Conservation (phyloP, 495 filamentous ascomycete species). For the Lasiosphaeria ovina region DNA sequence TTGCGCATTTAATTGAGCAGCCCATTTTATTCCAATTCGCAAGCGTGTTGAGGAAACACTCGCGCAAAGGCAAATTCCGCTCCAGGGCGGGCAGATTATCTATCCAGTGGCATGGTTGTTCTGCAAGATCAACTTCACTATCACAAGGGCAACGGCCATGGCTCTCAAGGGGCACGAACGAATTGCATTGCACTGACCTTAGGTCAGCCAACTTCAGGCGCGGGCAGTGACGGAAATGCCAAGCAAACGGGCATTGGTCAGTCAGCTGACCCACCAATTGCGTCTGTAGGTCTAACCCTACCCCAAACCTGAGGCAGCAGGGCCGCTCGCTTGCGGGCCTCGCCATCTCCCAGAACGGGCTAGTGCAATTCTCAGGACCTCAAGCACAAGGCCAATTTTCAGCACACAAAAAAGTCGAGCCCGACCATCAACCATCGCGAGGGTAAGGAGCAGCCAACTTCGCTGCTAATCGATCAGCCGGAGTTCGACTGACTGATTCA, state of each 20-base stretch:
- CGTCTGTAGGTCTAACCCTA: conserved; percentile 48
- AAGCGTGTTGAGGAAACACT: too few species aligned
- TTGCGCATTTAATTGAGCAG: too few species aligned
- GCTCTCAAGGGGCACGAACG: too few species aligned
- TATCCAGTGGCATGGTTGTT: too few species aligned
- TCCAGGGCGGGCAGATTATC: too few species aligned
- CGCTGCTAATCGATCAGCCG: conserved; percentile 35
- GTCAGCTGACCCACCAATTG: conserved; percentile 20
- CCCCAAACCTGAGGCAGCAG: conserved; percentile 40
- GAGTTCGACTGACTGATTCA: conserved; percentile 36
- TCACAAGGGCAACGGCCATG: too few species aligned
- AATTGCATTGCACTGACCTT: too few species aligned
- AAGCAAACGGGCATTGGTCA: background rate
- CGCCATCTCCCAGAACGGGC: conserved; percentile 32
- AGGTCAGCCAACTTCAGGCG: too few species aligned
- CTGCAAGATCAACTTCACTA: too few species aligned
- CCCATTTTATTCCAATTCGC: too few species aligned
- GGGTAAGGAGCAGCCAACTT: conserved; percentile 37
- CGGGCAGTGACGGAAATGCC: too few species aligned
- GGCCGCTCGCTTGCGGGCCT: conserved; percentile 34
- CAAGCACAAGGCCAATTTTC: conserved; percentile 37
- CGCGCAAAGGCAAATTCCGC: too few species aligned
- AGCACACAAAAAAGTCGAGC: conserved; percentile 37
- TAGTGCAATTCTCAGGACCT: conserved; percentile 35
- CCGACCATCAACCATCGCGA: conserved; percentile 37